These are phyloP conservation scores for Centaurea solstitialis DNA, from an alignment of 129 eudicot species.

Conservation along the genomic window DNA sequence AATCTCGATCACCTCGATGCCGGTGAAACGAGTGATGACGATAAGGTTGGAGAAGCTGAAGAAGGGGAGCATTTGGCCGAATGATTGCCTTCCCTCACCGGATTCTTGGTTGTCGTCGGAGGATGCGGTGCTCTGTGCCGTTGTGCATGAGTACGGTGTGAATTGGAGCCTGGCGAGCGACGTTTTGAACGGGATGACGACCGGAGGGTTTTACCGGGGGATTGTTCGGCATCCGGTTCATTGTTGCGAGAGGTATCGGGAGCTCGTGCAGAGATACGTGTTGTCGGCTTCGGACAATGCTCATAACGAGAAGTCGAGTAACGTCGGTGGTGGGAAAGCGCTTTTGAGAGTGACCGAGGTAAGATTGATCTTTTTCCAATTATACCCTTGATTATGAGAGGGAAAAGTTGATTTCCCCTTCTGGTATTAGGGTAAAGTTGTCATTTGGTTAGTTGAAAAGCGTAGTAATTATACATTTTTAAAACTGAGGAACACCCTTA, in stretches of 20 bases:
- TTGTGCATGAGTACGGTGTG: slow-evolving; percentile 88
- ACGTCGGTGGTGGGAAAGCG: slow-evolving; percentile 59
- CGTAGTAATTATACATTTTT: no score
- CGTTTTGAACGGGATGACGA: slow-evolving; percentile 70
- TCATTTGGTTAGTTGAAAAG: no score
- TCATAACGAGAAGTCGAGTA: slow-evolving; percentile 62
- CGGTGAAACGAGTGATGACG: slow-evolving; percentile 67
- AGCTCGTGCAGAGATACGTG: slow-evolving; percentile 75
- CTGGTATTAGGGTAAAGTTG: background rate
- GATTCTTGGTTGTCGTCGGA: slow-evolving; percentile 84
- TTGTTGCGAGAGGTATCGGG: slow-evolving; percentile 97
- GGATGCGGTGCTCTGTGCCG: slow-evolving; percentile 83
- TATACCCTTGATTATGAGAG: background rate
- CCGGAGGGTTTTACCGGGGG: slow-evolving; percentile 84
- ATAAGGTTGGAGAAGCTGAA: slow-evolving; percentile 77
- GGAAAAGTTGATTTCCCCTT: background rate
- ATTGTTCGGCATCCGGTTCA: slow-evolving; percentile 84
- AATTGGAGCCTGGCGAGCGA: slow-evolving; percentile 95
- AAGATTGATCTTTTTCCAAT: slow-evolving; percentile 16
- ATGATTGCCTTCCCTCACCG: slow-evolving; percentile 68
- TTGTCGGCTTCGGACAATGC: slow-evolving; percentile 55
- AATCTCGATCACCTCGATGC: slow-evolving; percentile 66
- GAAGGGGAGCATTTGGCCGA: slow-evolving; percentile 80
- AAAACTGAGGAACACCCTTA: background rate
- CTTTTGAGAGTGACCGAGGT: slow-evolving; percentile 93